Evolutionary conservation across 2,329 filamentous ascomycete species (phyloP), one percentile per base, ranked within the genome.

Genomic region (Sarocladium kiliense): DNA sequence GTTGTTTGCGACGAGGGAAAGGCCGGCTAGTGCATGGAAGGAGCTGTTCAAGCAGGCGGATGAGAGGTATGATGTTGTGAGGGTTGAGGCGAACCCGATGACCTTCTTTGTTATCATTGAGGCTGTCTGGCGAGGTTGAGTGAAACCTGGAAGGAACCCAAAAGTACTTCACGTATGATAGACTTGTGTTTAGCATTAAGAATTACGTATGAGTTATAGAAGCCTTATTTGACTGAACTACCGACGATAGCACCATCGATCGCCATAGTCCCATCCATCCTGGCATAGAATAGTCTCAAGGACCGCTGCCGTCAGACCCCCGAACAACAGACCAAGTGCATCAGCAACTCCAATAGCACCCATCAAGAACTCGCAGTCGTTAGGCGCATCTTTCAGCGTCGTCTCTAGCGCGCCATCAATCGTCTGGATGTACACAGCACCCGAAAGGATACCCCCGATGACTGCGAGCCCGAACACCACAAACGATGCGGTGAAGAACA

Each of bases 1-100:
- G 3, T 60, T 79, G 5, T 77, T 77, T 50, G 80, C 77, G 58
- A 70, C 70, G 2, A 71, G 72, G 59, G 78, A 81, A 65, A 67
- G 77, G 19, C 68, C 71, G 0, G 69, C 72, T 0, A 66, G 70
- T n/a, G 74, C 71, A 3, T 81, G 77, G 74, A 71, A 69, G 61
- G 63, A 64, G 16, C 65, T 80, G 2, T 74, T 80, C 59, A 60
- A 58, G n/a, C 60, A 64, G 45, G 76, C 77, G 2, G 77, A 80
- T 56, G 68, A 74, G 59, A 63, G 75, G 12, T 77, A 75, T 44
- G 68, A 74, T n/a, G 64, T 78, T 18, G 63, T 67, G 2, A 62
- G 64, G 11, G 57, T 71, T 2, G 66, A 71, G 55, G 68, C 67
- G 0, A 66, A 70, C n/a, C 68, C 70, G 1, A 36, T 67, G 54